phyloP scores from a whole-genome alignment of 2,329 filamentous ascomycete genomes.

The Hortaea werneckii region DNA sequence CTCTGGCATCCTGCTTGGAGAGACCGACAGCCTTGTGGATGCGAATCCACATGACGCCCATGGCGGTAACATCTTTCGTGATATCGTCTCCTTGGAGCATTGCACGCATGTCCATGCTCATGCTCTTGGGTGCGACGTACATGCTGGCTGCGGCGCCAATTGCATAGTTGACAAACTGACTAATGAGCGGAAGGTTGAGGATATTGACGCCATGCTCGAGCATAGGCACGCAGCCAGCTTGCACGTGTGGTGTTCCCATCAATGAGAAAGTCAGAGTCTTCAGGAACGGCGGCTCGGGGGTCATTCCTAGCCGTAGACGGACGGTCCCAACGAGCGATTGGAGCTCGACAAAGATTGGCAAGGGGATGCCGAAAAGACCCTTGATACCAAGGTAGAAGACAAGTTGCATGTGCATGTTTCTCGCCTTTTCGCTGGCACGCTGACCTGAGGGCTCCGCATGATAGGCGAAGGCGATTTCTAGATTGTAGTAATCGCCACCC shows the following conservation, averaged over 20 bases:
- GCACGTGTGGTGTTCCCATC: constrained; percentile 85
- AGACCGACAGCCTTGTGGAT: constrained; percentile 81
- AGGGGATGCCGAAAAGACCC: constrained; percentile 76
- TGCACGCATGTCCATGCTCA: constrained; percentile 83
- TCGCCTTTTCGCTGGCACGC: constrained; percentile 63
- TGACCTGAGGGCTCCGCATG: constrained; percentile 67
- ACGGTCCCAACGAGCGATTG: constrained; percentile 82
- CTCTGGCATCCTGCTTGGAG: constrained; percentile 81
- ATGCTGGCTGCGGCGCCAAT: constrained; percentile 79
- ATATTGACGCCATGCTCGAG: constrained; percentile 84
- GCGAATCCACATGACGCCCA: constrained; percentile 84
- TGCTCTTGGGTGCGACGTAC: constrained; percentile 81
- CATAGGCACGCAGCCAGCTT: constrained; percentile 86
- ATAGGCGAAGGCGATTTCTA: constrained; percentile 84
- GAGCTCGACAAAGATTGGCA: constrained; percentile 85
- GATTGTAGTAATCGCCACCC: constrained; percentile 84
- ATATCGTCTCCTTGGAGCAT: constrained; percentile 87
- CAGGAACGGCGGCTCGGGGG: constrained; percentile 82
- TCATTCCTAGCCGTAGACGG: constrained; percentile 70
- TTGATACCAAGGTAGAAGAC: constrained; percentile 89
- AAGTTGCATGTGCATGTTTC: constrained; percentile 95
- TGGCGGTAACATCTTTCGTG: constrained; percentile 74
- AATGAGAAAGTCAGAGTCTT: constrained; percentile 88
- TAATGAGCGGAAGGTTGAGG: constrained; percentile 82
- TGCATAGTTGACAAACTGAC: constrained; percentile 93